phyloP scores from a whole-genome alignment of 169 alveolate genomes.

The Besnoitia besnoiti region DNA sequence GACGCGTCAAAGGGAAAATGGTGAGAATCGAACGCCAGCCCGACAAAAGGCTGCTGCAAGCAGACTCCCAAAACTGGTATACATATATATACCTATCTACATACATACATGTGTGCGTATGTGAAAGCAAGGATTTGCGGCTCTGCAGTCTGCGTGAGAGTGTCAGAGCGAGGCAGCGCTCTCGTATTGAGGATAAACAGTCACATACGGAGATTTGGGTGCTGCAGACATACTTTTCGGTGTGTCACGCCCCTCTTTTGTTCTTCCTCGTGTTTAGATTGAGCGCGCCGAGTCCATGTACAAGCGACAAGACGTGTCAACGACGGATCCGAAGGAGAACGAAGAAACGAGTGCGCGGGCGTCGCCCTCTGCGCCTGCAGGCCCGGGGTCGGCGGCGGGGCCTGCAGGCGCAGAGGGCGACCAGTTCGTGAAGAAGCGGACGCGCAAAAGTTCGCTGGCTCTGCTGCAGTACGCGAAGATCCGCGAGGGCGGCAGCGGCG shows the following conservation, averaged over 20 bases:
- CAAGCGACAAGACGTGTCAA: constrained; percentile 66
- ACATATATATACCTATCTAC: not conserved
- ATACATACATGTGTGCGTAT: not conserved
- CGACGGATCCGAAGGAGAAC: constrained; percentile 24
- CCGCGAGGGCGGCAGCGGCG: not conserved
- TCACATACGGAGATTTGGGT: too few species aligned
- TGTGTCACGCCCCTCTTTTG: too few species aligned
- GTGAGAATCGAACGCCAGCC: not conserved
- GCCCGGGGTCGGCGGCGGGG: not conserved
- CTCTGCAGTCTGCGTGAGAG: too few species aligned
- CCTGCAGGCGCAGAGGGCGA: constrained; percentile 51
- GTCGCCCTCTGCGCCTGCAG: constrained; percentile 29
- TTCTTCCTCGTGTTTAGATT: constrained; percentile 16
- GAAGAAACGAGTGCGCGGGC: not conserved
- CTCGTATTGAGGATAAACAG: too few species aligned
- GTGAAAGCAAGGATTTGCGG: not conserved
- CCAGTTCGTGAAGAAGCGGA: constrained; percentile 61
- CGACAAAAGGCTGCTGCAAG: too few species aligned
- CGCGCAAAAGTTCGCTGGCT: constrained; percentile 66
- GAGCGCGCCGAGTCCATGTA: constrained; percentile 64
- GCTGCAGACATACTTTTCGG: too few species aligned
- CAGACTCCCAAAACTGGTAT: not conserved
- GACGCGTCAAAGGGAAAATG: constrained; percentile 59
- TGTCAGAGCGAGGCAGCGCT: too few species aligned
- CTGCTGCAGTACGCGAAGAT: constrained; percentile 52